These are phyloP conservation scores for Ganoderma meredithae DNA, from an alignment of 1,284 basidiomycete genomes.

Conservation along the genomic window DNA sequence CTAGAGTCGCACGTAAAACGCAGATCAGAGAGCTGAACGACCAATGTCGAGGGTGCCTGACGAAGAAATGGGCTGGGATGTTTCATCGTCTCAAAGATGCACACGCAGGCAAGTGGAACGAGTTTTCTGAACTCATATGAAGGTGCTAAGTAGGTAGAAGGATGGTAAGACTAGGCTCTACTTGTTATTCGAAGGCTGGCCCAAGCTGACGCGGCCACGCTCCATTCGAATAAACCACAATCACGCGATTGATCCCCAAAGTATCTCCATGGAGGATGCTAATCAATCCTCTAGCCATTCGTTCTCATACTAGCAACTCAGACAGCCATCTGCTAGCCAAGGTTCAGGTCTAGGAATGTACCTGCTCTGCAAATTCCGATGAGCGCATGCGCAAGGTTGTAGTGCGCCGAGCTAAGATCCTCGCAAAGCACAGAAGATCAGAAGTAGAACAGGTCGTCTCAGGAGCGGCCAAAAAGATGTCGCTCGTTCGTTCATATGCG, in stretches of 20 bases:
- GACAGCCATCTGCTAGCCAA: not conserved
- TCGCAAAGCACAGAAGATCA: constrained; percentile 6
- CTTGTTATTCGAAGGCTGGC: not conserved
- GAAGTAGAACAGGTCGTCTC: constrained; percentile 5
- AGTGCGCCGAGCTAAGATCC: not conserved
- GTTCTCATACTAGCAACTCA: too few species aligned
- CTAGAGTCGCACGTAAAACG: not conserved
- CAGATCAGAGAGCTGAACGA: not conserved
- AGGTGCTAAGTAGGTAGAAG: not conserved
- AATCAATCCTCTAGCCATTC: too few species aligned
- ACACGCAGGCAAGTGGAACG: not conserved
- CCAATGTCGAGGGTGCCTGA: not conserved
- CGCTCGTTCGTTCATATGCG: constrained; percentile 6
- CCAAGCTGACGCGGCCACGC: not conserved
- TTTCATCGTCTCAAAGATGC: not conserved
- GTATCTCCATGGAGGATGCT: not conserved
- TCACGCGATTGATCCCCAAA: not conserved
- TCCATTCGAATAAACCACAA: not conserved
- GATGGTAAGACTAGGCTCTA: too few species aligned
- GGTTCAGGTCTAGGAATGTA: too few species aligned
- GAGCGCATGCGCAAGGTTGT: not conserved
- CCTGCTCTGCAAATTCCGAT: not conserved
- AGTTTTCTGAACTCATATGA: not conserved
- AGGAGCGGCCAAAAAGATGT: too few species aligned
- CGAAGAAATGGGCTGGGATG: not conserved